A percentile compares a stretch with the other conserved stretches of the same genome.
These are phyloP conservation scores for Aspergillus neoniger DNA, from an alignment of 2,329 filamentous ascomycete species.

Conservation along the genomic window DNA sequence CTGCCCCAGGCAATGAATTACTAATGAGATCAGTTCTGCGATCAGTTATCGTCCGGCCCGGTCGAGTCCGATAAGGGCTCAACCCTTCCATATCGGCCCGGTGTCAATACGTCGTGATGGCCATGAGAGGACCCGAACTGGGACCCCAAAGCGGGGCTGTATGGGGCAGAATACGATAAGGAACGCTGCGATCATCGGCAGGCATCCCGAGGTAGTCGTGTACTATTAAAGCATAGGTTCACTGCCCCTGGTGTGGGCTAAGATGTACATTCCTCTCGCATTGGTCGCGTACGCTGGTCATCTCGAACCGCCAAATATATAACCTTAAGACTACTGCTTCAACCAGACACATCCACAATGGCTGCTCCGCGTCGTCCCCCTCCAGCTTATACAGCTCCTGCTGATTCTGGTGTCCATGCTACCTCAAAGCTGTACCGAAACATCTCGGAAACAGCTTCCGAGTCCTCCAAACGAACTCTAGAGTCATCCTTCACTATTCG, in stretches of 20 bases:
- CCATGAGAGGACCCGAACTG: not conserved
- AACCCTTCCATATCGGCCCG: slow-evolving; percentile 4
- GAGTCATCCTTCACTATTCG: slow-evolving; percentile 62
- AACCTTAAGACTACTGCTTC: not conserved
- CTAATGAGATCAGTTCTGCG: not conserved
- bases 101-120: not conserved
- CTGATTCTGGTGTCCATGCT: slow-evolving; percentile 38
- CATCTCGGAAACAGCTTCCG: slow-evolving; percentile 40
- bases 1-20: slow-evolving; percentile 16
- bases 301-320: not conserved
- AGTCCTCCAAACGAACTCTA: slow-evolving; percentile 29
- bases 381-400: slow-evolving; percentile 42
- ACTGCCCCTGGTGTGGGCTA: not conserved
- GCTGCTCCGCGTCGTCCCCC: slow-evolving; percentile 35
- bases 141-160: slow-evolving; percentile 4
- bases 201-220: slow-evolving; percentile 3
- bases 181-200: slow-evolving; percentile 9
- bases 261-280: not conserved
- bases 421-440: slow-evolving; percentile 38
- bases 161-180: slow-evolving; percentile 7
- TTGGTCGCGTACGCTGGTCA: not conserved
- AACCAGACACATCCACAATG: slow-evolving; percentile 21
- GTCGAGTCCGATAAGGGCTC: slow-evolving; percentile 4
- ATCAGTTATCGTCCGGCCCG: slow-evolving; percentile 9
- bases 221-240: not conserved